phyloP scores from a whole-genome alignment of 1,284 basidiomycete genomes.

The Trichosporon faecale region DNA sequence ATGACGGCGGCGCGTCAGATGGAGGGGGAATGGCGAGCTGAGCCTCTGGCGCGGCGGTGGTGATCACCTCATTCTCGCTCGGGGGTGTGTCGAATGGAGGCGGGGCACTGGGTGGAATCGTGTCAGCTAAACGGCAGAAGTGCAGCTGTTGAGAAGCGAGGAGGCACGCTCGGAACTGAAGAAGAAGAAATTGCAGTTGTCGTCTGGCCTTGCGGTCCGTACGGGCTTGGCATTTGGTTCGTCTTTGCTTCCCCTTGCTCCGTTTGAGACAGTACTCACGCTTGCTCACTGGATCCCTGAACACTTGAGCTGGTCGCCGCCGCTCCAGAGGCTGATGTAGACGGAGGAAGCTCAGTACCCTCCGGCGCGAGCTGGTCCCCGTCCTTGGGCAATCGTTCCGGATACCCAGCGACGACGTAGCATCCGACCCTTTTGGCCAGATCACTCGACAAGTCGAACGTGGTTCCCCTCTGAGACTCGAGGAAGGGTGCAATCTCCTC shows the following conservation, averaged over 20 bases:
- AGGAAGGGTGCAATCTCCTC: constrained; percentile 68
- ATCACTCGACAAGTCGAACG: constrained; percentile 65
- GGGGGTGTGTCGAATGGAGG: no score
- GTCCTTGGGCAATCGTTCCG: constrained; percentile 45
- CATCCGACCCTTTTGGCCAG: constrained; percentile 64
- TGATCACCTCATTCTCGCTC: background rate
- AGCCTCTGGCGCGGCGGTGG: background rate
- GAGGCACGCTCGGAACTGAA: background rate
- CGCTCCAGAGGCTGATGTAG: background rate
- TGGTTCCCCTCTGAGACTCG: constrained; percentile 69
- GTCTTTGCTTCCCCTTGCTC: background rate
- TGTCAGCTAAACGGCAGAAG: background rate
- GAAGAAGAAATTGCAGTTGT: background rate
- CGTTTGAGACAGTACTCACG: no score
- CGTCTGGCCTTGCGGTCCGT: background rate
- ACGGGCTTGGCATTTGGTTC: constrained; percentile 9
- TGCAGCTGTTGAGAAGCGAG: background rate
- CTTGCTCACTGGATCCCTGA: no score
- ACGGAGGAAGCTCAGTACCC: background rate
- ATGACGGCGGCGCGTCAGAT: background rate
- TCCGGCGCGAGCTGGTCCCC: background rate
- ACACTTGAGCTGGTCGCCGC: background rate
- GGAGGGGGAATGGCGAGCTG: constrained; percentile 1
- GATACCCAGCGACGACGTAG: constrained; percentile 78
- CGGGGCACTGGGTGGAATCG: background rate